Evolutionary conservation across 202 grass and related monocot species (phyloP), one percentile per base, ranked within the genome.

Genomic region (Schoenoplectus triqueter): DNA sequence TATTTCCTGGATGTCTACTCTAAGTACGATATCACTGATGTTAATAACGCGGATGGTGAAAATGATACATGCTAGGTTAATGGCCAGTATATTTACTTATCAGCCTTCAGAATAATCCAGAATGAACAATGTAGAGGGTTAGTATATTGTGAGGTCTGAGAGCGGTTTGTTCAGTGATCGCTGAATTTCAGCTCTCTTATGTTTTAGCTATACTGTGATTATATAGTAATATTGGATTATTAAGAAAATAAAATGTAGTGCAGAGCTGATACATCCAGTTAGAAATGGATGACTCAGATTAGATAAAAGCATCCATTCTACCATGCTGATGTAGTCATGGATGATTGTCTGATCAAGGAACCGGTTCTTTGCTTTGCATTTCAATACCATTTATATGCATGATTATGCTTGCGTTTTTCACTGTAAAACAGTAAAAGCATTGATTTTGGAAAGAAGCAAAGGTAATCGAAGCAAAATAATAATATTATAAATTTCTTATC

Each of bases 1-100:
- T 97, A 97, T 77, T 97, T 86, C 74, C 87, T 97, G 4, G 92
- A 94, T 79, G 85, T 91, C 0, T 94, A 90, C 81, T 45, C 67
- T 3, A 85, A 89, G n/a, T 89, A 88, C 78, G 81, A 68, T 59
- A 59, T 14, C 10, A 3, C 51, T 56, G n/a, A 10, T 49, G 22
- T 64, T 18, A 62, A 21, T 2, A 63, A 78, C 22, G 67, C 45
- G 2, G 57, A 21, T 47, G 39, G 42, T 18, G 80, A 82, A 49
- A 69, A 40, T 69, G 5, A 41, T 83, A 41, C 9, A 31, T 66
- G 52, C 74, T 60, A 59, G 2, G 10, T 14, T 14, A 14, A 39
- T 77, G 50, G 10, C 51, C 21, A 77, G 73, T 40, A 56, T 70
- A 17, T 14, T 6, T 31, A 3, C 2, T 47, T 47, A 20, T 50